phyloP scores from a whole-genome alignment of 306 rosid species.

The Arachis hypogaea region DNA sequence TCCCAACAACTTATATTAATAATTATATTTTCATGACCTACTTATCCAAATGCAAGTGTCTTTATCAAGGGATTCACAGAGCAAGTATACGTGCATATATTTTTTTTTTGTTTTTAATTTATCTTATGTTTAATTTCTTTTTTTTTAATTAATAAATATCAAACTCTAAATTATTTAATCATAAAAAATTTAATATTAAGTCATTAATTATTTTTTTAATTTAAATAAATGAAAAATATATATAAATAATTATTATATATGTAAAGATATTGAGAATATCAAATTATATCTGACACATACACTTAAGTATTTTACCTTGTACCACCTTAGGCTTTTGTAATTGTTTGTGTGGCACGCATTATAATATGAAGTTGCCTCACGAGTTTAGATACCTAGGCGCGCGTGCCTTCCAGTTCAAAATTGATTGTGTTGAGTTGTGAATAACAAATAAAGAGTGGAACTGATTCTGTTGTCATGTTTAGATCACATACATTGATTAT shows the following conservation, averaged over 20 bases:
- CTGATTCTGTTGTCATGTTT: conserved; percentile 7
- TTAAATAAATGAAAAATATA: too few relatives aligned
- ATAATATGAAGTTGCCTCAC: conserved; percentile 10
- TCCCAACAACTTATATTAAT: conserved; percentile 1
- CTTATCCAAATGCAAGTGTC: too few relatives aligned
- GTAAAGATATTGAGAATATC: too few relatives aligned
- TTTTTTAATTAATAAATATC: too few relatives aligned
- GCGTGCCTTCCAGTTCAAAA: conserved; percentile 25
- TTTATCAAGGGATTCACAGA: too few relatives aligned
- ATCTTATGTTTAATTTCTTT: too few relatives aligned
- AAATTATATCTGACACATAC: background rate
- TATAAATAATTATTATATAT: too few relatives aligned
- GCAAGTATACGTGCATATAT: too few relatives aligned
- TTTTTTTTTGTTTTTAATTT: too few relatives aligned
- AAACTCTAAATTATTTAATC: too few relatives aligned
- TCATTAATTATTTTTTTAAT: too few relatives aligned
- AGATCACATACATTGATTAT: background rate
- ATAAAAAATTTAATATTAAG: too few relatives aligned
- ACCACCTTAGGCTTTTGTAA: background rate
- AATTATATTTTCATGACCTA: conserved; percentile 12
- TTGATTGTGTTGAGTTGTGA: background rate
- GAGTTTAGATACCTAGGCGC: conserved; percentile 7
- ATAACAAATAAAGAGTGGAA: background rate
- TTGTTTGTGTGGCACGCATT: conserved; percentile 19
- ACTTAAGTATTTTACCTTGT: background rate